Evolutionary conservation across 345 rosid genomes (phyloP), one percentile per base, ranked within the genome.

Genomic region (Acer negundo): DNA sequence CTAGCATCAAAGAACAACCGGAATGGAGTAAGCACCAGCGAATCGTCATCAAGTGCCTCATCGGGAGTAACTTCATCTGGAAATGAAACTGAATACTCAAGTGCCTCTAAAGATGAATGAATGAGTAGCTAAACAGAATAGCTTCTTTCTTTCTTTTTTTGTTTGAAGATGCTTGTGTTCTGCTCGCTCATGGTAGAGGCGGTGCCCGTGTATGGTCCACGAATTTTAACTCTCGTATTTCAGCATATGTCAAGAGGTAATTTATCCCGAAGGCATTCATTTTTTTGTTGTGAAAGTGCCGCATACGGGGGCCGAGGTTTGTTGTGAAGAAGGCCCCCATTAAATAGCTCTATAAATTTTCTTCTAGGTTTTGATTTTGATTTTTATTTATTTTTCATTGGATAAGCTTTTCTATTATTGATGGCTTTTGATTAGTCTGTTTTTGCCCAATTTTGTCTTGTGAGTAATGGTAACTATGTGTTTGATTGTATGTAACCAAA

Each of bases 61-160:
- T 87, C 97, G 1, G 77, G 70, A 40, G 64, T 87, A 42, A 81
- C 88, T 35, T 83, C 87, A 13, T 75, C 88, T 16, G 85, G 70
- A 76, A 77, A 67, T 63, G 76, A 62, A 58, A 35, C 82, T 1
- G 92, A 86, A 61, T 82, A 82, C 76, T 83, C 87, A 12, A 90
- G 85, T 82, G 56, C 83, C 38, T 59, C 87, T 1, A 89, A 87
- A 80, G 90, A 85, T 55, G 96, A 92, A 85, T 55, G 96, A 92
- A 85, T 55, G 96, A 92, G 23, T 91, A 90, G 79, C 70, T 49
- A 20, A n/a, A 70, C 9, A 12, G 42, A 31, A 61, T 59, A 72
- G 42, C 55, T 62, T 19, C 62, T 1, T 19, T 6, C 9, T n/a
- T 58, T 40, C 12, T 31, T 19, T 63, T 9, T 28, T 31, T 9